A percentile compares a stretch with the other conserved stretches of the same genome.
These are phyloP conservation scores for Spizellomyces punctatus DNA, from an alignment of 192 early-diverging fungal genomes.

Conservation along the genomic window DNA sequence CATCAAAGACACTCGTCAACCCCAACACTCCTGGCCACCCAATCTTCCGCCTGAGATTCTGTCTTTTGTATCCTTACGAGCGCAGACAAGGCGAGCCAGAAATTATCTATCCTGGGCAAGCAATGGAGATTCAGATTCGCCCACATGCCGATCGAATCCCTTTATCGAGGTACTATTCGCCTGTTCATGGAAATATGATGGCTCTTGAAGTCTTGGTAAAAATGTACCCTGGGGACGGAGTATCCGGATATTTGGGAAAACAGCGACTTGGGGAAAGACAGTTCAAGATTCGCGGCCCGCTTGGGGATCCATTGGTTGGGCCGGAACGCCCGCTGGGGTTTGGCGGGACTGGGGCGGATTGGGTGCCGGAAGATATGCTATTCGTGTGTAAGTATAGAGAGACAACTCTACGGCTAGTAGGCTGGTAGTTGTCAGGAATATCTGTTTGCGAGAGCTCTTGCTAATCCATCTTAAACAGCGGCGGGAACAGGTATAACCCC, in stretches of 20 bases:
- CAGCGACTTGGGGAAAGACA: conserved; percentile 34
- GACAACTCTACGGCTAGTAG: too few species aligned
- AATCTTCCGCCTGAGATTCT: conserved; percentile 30
- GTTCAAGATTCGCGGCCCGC: conserved; percentile 44
- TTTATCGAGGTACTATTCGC: conserved; percentile 35
- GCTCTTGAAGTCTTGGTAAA: conserved; percentile 38
- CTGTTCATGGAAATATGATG: conserved; percentile 25
- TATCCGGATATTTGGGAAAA: conserved; percentile 15
- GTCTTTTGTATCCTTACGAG: conserved; percentile 35
- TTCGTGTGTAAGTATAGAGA: background rate
- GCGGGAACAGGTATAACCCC: conserved; percentile 32
- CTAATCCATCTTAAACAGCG: conserved; percentile 16
- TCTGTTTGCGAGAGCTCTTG: background rate
- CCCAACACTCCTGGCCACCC: background rate
- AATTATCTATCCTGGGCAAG: conserved; percentile 34
- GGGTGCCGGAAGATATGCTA: background rate
- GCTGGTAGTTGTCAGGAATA: too few species aligned
- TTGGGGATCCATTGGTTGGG: conserved; percentile 28
- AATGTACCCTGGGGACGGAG: conserved; percentile 15
- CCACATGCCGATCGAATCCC: conserved; percentile 16
- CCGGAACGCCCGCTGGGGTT: conserved; percentile 8
- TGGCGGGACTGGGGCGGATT: background rate
- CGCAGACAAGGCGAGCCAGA: background rate
- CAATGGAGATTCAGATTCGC: conserved; percentile 34
- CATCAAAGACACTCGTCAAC: background rate